Conservation (phyloP, 2,329 filamentous ascomycete species). For the Exophiala phaeomuriformis region DNA sequence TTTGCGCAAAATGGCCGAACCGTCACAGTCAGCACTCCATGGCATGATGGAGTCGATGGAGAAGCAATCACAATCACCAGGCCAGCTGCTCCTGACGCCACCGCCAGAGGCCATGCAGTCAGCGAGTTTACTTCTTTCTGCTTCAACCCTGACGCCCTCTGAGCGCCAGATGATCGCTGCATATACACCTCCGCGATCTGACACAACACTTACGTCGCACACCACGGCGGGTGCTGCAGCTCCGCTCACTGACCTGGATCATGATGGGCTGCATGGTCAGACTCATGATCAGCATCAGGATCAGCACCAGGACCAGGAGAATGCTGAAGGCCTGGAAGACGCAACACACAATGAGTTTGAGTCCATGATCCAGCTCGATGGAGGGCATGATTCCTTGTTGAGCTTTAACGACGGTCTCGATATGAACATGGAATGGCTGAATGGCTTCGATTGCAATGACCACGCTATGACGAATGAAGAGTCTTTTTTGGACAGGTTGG, state of each 20-base stretch:
- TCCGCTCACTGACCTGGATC: slow-evolving; percentile 9
- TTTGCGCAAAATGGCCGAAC: not conserved
- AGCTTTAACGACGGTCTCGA: slow-evolving; percentile 16
- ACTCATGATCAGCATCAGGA: not conserved
- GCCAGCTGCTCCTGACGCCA: slow-evolving; percentile 21
- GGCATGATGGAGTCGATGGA: slow-evolving; percentile 3
- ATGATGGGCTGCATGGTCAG: not conserved
- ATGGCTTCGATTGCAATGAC: slow-evolving; percentile 20
- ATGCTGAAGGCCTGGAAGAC: slow-evolving; percentile 1
- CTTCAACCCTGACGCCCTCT: slow-evolving; percentile 19
- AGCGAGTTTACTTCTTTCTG: slow-evolving; percentile 15
- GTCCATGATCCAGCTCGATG: slow-evolving; percentile 42
- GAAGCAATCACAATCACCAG: not conserved
- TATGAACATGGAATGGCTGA: slow-evolving; percentile 23
- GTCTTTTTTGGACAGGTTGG: slow-evolving; percentile 5
- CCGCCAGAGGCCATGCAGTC: slow-evolving; percentile 25
- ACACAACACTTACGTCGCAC: slow-evolving; percentile 13
- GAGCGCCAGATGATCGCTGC: slow-evolving; percentile 19
- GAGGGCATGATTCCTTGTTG: slow-evolving; percentile 24
- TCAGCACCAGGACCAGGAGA: slow-evolving; percentile 2
- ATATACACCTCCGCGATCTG: slow-evolving; percentile 21
- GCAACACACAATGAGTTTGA: slow-evolving; percentile 40
- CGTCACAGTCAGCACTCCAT: not conserved
- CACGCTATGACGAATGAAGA: slow-evolving; percentile 4
- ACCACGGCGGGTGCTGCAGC: slow-evolving; percentile 15